These are phyloP conservation scores for Cyclotella sp. DNA, from an alignment of 108 stramenopile genomes.

Conservation along the genomic window DNA sequence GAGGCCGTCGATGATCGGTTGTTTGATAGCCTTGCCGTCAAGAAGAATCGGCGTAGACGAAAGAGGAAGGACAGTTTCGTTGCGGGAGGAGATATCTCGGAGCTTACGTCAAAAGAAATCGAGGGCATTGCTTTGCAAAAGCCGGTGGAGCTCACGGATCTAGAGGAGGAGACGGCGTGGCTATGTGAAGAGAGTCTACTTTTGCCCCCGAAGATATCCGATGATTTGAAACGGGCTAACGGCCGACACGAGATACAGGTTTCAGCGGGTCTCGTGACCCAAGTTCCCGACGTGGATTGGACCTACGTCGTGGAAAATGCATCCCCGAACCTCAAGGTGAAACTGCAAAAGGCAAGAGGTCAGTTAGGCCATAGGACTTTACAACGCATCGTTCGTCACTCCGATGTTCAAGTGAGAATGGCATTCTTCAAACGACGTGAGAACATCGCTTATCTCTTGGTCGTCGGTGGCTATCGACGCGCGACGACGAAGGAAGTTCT, in stretches of 20 bases:
- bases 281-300: constrained; percentile 40
- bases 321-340: constrained; percentile 18
- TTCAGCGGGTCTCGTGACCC: constrained; percentile 33
- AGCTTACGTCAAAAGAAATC: not conserved
- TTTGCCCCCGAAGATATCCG: constrained; percentile 9
- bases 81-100: not conserved
- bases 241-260: not conserved
- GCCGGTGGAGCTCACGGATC: constrained; percentile 5
- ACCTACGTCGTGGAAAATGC: constrained; percentile 27
- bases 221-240: not conserved
- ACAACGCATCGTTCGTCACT: constrained; percentile 27
- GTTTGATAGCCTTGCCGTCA: not conserved
- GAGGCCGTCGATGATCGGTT: not conserved
- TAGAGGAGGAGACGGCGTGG: constrained; percentile 13
- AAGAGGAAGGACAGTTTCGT: not conserved
- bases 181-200: constrained; percentile 41
- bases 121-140: not conserved
- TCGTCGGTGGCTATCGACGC: constrained; percentile 40
- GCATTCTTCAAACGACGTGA: constrained; percentile 42
- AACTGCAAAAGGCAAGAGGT: constrained; percentile 8
- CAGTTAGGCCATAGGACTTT: constrained; percentile 10
- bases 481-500: constrained; percentile 14
- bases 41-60: constrained; percentile 14
- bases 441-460: constrained; percentile 24
- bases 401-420: constrained; percentile 17